A percentile compares a stretch with the other conserved stretches of the same genome.
Conservation (phyloP, 768 basidiomycete species). For the Tricholoma sp. region DNA sequence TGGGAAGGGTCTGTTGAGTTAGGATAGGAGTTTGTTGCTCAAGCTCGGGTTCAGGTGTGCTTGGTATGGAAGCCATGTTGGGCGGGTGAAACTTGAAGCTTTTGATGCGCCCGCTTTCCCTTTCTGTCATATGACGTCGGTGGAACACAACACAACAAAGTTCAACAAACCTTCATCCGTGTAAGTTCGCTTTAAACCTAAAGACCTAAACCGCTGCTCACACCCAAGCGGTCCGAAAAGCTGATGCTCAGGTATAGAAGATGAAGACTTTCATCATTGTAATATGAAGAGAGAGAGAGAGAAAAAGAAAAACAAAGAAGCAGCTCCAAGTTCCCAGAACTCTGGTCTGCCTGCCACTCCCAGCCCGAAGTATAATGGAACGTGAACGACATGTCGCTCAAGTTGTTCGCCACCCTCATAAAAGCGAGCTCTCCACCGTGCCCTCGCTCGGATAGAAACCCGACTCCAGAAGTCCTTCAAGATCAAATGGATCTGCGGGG, state of each 20-base stretch:
- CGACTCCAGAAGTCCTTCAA: background rate
- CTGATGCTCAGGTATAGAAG: too few relatives aligned
- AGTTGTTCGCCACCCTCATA: background rate
- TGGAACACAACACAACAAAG: background rate
- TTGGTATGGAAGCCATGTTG: background rate
- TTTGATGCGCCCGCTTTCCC: background rate
- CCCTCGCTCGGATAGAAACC: background rate
- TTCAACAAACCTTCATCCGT: background rate
- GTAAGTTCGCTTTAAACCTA: too few relatives aligned
- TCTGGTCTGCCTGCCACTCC: too few relatives aligned
- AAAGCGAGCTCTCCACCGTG: background rate
- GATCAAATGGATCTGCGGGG: background rate
- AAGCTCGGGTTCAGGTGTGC: background rate
- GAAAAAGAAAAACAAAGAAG: too few relatives aligned
- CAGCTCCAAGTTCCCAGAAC: too few relatives aligned
- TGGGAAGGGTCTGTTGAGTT: background rate
- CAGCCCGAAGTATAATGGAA: too few relatives aligned
- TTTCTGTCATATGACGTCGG: background rate
- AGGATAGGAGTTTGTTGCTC: background rate
- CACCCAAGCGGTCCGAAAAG: too few relatives aligned
- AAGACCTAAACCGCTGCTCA: too few relatives aligned
- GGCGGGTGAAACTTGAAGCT: background rate
- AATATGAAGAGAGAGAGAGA: too few relatives aligned
- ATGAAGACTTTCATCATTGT: too few relatives aligned
- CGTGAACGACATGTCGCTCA: too few relatives aligned